Conservation (phyloP, 257 asterid species). For the Phtheirospermum japonicum region DNA sequence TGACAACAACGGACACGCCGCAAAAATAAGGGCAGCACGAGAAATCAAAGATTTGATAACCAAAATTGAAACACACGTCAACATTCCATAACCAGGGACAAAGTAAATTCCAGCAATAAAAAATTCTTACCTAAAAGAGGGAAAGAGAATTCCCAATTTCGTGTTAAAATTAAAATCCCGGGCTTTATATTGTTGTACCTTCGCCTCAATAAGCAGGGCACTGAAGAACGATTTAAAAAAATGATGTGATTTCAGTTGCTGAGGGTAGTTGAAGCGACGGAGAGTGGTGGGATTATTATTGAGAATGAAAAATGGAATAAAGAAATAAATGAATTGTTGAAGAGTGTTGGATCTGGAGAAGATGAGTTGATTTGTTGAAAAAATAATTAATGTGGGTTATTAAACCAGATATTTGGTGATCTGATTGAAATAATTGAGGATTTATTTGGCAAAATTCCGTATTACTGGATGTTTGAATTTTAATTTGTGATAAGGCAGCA, state of each 20-base stretch:
- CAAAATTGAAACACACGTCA: not conserved
- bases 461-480: too few relatives aligned
- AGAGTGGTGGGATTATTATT: conserved; percentile 9
- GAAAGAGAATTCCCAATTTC: conserved; percentile 7
- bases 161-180: conserved; percentile 22
- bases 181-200: conserved; percentile 23
- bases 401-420: not conserved
- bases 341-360: conserved; percentile 25
- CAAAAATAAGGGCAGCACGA: too few relatives aligned
- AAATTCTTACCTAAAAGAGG: conserved; percentile 21
- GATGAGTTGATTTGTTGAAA: conserved; percentile 16
- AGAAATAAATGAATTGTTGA: not conserved
- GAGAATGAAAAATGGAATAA: not conserved
- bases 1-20: not conserved
- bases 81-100: conserved; percentile 13
- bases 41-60: not conserved
- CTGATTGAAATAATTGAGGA: too few relatives aligned
- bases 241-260: not conserved
- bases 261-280: conserved; percentile 25
- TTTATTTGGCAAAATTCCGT: not conserved
- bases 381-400: not conserved
- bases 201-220: conserved; percentile 17
- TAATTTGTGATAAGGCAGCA: too few relatives aligned
- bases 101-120: not conserved
- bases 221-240: conserved; percentile 5